These are phyloP conservation scores for Trichothecium sympodiale DNA, from an alignment of 2,329 filamentous ascomycete species.

Conservation along the genomic window DNA sequence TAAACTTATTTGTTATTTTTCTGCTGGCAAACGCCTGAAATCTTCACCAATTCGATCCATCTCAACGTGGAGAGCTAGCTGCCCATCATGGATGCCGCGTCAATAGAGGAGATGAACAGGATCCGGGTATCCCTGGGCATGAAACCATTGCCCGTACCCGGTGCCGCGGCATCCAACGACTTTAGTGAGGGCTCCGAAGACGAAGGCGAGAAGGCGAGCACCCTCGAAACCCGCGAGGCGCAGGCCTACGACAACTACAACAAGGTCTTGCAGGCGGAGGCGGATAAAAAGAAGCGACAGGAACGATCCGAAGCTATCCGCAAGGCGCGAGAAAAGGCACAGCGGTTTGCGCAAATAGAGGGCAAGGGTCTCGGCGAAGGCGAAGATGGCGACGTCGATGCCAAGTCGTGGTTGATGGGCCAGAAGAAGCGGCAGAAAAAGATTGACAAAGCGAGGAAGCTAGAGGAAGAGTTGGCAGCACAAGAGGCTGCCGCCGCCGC, in stretches of 20 bases:
- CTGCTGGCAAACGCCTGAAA: no score
- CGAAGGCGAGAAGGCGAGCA: slow-evolving; percentile 67
- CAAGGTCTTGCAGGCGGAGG: slow-evolving; percentile 56
- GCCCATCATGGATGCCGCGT: slow-evolving; percentile 49
- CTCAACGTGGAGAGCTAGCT: slow-evolving; percentile 4
- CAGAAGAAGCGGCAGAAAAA: slow-evolving; percentile 93
- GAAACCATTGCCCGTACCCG: slow-evolving; percentile 78
- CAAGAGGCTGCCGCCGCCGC: slow-evolving; percentile 57
- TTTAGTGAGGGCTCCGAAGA: slow-evolving; percentile 25
- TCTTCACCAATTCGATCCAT: not conserved
- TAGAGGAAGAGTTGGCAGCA: slow-evolving; percentile 67
- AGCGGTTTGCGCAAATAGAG: slow-evolving; percentile 63
- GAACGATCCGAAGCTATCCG: slow-evolving; percentile 74
- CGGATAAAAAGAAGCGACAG: slow-evolving; percentile 66
- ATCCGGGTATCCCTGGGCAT: slow-evolving; percentile 82
- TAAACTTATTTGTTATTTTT: no score
- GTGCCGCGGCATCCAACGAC: slow-evolving; percentile 37
- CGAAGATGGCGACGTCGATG: slow-evolving; percentile 56
- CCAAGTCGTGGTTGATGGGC: slow-evolving; percentile 75
- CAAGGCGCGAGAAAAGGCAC: slow-evolving; percentile 75
- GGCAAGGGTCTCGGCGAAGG: slow-evolving; percentile 80
- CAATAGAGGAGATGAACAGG: slow-evolving; percentile 89
- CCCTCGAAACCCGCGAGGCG: slow-evolving; percentile 70
- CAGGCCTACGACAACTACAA: slow-evolving; percentile 63
- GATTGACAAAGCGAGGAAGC: slow-evolving; percentile 63